Conservation (phyloP, 1,284 basidiomycete genomes). For the Cryptococcus neoformans region DNA sequence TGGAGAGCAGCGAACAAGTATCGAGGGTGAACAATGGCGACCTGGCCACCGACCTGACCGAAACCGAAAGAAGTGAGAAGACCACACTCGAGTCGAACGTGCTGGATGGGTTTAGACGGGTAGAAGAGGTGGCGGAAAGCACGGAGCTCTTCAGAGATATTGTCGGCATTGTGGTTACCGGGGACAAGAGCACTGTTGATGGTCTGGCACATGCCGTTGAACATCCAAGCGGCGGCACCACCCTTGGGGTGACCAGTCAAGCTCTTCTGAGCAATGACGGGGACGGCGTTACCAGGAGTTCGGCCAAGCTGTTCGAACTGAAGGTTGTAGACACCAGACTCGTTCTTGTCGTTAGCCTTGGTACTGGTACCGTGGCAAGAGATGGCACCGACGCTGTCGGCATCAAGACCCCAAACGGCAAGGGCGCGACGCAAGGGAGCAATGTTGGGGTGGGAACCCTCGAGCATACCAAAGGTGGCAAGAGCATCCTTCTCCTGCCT, state of each 20-base stretch:
- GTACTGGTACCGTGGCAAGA: slow-evolving; percentile 77
- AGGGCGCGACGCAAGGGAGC: slow-evolving; percentile 92
- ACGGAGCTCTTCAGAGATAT: slow-evolving; percentile 89
- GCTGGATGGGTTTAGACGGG: slow-evolving; percentile 93
- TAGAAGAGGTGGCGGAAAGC: slow-evolving; percentile 91
- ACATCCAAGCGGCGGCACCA: slow-evolving; percentile 96
- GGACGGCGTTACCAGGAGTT: slow-evolving; percentile 89
- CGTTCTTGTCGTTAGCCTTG: slow-evolving; percentile 97
- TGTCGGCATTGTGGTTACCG: slow-evolving; percentile 96
- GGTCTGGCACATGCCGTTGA: slow-evolving; percentile 87
- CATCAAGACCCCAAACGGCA: slow-evolving; percentile 91
- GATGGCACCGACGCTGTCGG: slow-evolving; percentile 74
- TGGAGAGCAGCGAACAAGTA: slow-evolving; percentile 83
- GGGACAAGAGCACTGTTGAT: slow-evolving; percentile 84
- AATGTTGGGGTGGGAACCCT: slow-evolving; percentile 76
- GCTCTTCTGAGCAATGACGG: slow-evolving; percentile 96
- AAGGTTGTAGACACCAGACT: slow-evolving; percentile 94
- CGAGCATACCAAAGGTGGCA: slow-evolving; percentile 90
- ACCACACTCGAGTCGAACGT: slow-evolving; percentile 86
- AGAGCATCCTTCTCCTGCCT: slow-evolving; percentile 89
- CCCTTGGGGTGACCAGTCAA: slow-evolving; percentile 95
- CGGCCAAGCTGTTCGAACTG: slow-evolving; percentile 85
- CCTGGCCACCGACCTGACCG: slow-evolving; percentile 96
- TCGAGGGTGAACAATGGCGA: slow-evolving; percentile 83
- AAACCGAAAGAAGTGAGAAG: slow-evolving; percentile 97